These are phyloP conservation scores for Trichosporon sp. DNA, from an alignment of 1,284 basidiomycete genomes.

Conservation along the genomic window DNA sequence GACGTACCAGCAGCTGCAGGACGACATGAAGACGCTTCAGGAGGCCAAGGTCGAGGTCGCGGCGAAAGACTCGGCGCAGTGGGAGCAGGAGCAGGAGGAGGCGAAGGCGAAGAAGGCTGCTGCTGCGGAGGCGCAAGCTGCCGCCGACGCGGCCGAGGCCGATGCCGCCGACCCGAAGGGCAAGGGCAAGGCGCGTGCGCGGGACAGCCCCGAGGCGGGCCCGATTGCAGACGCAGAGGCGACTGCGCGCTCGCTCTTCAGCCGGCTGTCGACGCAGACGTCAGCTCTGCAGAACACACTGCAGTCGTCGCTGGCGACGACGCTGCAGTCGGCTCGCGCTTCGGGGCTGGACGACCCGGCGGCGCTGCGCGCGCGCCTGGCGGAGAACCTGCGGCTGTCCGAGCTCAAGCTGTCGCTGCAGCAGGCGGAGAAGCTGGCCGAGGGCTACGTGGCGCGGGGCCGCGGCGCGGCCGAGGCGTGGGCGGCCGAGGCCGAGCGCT, in stretches of 20 bases:
- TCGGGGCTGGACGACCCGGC: slow-evolving; percentile 41
- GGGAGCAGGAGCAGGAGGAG: slow-evolving; percentile 30
- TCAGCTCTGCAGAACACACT: slow-evolving; percentile 47
- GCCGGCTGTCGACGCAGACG: slow-evolving; percentile 35
- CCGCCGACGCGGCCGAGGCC: slow-evolving; percentile 18
- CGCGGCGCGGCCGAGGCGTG: slow-evolving; percentile 60
- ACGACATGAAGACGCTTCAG: slow-evolving; percentile 58
- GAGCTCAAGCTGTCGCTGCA: slow-evolving; percentile 52
- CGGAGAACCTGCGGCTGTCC: slow-evolving; percentile 60
- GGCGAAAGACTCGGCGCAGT: slow-evolving; percentile 34
- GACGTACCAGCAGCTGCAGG: slow-evolving; percentile 76
- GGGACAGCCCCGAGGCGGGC: background rate
- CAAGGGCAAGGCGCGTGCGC: slow-evolving; percentile 33
- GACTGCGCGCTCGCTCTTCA: slow-evolving; percentile 29
- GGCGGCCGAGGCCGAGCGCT: slow-evolving; percentile 66
- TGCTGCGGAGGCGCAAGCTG: slow-evolving; percentile 12
- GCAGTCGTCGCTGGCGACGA: slow-evolving; percentile 56
- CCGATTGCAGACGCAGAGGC: slow-evolving; percentile 20
- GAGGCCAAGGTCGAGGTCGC: slow-evolving; percentile 45
- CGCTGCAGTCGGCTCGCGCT: slow-evolving; percentile 57
- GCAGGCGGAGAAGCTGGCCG: slow-evolving; percentile 76
- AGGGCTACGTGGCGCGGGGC: slow-evolving; percentile 61
- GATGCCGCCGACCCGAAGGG: slow-evolving; percentile 21
- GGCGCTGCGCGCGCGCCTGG: slow-evolving; percentile 59
- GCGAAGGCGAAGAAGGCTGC: slow-evolving; percentile 19